A percentile compares a stretch with the other conserved stretches of the same genome.
phyloP scores from a whole-genome alignment of 352 stramenopile species.

The Pythium rhizo-oryzae region DNA sequence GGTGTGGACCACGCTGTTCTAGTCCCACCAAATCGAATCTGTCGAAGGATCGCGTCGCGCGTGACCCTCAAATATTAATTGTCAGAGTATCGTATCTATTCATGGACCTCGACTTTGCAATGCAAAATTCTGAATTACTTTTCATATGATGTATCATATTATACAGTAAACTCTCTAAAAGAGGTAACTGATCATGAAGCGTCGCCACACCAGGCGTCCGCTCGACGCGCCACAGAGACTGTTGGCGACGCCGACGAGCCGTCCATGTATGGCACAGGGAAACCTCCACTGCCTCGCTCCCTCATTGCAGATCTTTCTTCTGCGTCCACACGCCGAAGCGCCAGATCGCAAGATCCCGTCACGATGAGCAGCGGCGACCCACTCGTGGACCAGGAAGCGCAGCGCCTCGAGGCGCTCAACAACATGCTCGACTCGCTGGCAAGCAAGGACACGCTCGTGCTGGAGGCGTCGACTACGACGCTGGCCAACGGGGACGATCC shows the following conservation, averaged over 20 bases:
- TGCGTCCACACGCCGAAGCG: background rate
- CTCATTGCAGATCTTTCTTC: background rate
- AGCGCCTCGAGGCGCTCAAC: conserved; percentile 20
- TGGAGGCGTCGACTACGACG: background rate
- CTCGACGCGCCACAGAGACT: background rate
- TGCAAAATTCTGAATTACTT: background rate
- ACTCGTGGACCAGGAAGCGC: conserved; percentile 7
- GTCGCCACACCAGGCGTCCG: background rate
- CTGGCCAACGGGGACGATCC: conserved; percentile 2
- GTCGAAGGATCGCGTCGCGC: background rate
- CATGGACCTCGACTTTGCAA: no score
- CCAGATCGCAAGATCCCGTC: background rate
- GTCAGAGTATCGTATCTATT: background rate
- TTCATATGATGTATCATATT: background rate
- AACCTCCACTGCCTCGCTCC: background rate
- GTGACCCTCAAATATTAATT: background rate
- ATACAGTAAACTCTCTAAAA: background rate
- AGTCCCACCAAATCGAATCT: background rate
- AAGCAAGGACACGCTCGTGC: background rate
- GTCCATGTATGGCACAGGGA: background rate
- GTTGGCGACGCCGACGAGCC: background rate
- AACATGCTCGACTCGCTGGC: conserved; percentile 19
- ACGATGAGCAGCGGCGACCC: conserved; percentile 17
- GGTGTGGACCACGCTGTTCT: background rate
- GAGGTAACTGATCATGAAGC: background rate